Evolutionary conservation across 2,329 filamentous ascomycete species (phyloP).

Genomic region (Aspergillus quadrilineatus): DNA sequence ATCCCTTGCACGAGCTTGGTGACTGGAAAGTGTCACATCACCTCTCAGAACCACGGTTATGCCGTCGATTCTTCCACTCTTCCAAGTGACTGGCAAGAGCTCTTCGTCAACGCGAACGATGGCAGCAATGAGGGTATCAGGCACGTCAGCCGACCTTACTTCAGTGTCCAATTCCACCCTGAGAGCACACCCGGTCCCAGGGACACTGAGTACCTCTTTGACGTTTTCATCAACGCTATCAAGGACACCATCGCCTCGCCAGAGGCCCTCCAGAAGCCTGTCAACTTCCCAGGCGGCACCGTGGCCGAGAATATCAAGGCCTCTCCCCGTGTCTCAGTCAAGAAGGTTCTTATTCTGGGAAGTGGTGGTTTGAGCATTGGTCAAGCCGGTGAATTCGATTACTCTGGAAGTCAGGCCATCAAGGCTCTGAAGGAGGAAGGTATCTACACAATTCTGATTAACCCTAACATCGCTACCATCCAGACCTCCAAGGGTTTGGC

Average conservation of each 20-base stretch:
- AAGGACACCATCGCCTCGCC: constrained; percentile 67
- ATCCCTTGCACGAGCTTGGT: constrained; percentile 96
- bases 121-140: constrained; percentile 97
- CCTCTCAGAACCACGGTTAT: constrained; percentile 96
- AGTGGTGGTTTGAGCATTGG: constrained; percentile 96
- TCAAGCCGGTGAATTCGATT: constrained; percentile 97
- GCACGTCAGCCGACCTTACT: constrained; percentile 80
- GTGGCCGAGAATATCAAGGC: constrained; percentile 73
- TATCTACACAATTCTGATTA: constrained; percentile 97
- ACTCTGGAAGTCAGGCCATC: constrained; percentile 97
- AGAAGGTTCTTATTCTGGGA: constrained; percentile 92
- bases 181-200: constrained; percentile 94
- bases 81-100: constrained; percentile 78
- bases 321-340: constrained; percentile 77
- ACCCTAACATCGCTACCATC: constrained; percentile 98
- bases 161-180: constrained; percentile 99
- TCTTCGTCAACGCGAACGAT: constrained; percentile 98
- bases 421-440: constrained; percentile 97
- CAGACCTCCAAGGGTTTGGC: constrained; percentile 97
- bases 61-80: constrained; percentile 81
- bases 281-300: constrained; percentile 83
- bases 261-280: constrained; percentile 67
- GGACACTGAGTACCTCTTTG: constrained; percentile 95
- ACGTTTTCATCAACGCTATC: constrained; percentile 91
- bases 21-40: constrained; percentile 96